phyloP scores from a whole-genome alignment of 2,329 filamentous ascomycete genomes.

The Epichloe glyceriae region DNA sequence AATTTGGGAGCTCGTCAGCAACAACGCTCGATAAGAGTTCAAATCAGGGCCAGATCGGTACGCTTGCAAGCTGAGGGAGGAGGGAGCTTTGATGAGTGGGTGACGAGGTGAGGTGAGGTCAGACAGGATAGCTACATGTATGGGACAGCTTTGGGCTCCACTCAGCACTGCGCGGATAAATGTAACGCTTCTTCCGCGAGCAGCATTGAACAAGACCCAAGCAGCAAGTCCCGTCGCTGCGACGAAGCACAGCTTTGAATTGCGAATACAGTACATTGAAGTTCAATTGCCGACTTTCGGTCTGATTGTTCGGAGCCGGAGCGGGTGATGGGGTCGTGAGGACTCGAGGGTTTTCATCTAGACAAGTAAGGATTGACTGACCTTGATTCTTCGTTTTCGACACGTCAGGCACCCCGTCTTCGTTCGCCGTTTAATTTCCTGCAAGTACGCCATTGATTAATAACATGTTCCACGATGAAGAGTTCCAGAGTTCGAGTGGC shows the following conservation, averaged over 20 bases:
- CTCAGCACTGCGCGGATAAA: constrained; percentile 2
- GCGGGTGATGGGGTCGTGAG: too few species aligned
- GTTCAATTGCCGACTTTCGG: too few species aligned
- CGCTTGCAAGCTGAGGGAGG: not conserved
- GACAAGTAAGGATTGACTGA: constrained; percentile 20
- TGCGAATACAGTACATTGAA: too few species aligned
- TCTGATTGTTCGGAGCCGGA: too few species aligned
- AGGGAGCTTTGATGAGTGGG: not conserved
- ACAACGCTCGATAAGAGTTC: constrained; percentile 2
- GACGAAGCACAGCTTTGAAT: too few species aligned
- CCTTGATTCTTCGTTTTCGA: constrained; percentile 50
- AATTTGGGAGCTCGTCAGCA: constrained; percentile 2
- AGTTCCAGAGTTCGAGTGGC: not conserved
- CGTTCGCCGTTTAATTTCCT: constrained; percentile 51
- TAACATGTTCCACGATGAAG: not conserved
- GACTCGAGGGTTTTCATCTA: constrained; percentile 6
- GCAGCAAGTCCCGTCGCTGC: too few species aligned
- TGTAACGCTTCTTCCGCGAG: not conserved
- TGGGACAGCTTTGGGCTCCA: constrained; percentile 1
- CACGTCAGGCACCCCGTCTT: constrained; percentile 52
- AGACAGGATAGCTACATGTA: not conserved
- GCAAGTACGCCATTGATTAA: constrained; percentile 7
- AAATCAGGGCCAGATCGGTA: not conserved
- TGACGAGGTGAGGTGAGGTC: not conserved
- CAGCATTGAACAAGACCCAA: not conserved